Conservation (phyloP, 2,329 filamentous ascomycete genomes). For the Rugonectria rugulosa region DNA sequence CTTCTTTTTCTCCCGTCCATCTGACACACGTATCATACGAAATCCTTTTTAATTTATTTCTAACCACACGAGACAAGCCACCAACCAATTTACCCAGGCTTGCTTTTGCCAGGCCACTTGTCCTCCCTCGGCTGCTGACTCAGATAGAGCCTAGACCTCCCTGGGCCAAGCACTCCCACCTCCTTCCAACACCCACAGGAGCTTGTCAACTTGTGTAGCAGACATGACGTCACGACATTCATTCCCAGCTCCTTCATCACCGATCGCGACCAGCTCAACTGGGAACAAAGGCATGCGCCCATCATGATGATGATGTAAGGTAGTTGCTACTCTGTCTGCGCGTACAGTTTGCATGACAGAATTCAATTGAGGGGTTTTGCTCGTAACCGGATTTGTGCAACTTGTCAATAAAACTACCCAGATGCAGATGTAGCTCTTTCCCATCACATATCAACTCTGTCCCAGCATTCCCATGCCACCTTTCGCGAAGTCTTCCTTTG, state of each 20-base stretch:
- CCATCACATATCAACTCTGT: no score
- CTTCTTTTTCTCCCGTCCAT: neutral
- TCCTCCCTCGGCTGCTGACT: no score
- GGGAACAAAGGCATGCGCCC: no score
- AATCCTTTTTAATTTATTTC: neutral
- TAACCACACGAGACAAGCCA: no score
- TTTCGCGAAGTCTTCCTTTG: neutral
- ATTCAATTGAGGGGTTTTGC: neutral
- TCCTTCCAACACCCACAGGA: neutral
- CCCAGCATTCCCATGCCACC: neutral
- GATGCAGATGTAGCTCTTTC: neutral
- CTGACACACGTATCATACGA: neutral
- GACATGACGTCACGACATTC: slow-evolving; percentile 38
- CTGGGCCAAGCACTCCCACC: neutral
- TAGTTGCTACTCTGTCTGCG: slow-evolving; percentile 3
- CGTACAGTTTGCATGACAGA: neutral
- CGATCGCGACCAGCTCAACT: neutral
- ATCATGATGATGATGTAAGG: slow-evolving; percentile 36
- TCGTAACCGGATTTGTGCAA: neutral
- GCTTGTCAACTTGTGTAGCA: slow-evolving; percentile 10
- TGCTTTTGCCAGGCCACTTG: no score
- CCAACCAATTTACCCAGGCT: no score
- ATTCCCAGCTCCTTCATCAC: slow-evolving; percentile 22
- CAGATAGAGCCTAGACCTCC: no score
- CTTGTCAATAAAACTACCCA: neutral